Evolutionary conservation across 2,329 filamentous ascomycete species (phyloP).

Genomic region (Paraphaeosphaeria sporulosa): DNA sequence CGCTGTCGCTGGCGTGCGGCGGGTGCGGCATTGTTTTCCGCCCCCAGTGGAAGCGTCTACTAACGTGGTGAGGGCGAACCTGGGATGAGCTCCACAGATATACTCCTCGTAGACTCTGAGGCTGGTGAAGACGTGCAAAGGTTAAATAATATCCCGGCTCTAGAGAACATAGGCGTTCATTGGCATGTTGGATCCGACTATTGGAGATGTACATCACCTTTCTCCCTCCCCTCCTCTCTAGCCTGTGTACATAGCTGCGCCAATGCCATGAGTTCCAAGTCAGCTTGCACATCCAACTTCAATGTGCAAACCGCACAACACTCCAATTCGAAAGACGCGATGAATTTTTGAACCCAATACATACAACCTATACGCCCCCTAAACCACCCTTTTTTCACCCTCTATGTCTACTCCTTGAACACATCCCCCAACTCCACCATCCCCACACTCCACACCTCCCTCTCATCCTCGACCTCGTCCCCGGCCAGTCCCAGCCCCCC

Average conservation of each 20-base stretch:
- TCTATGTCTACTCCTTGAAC: conserved; percentile 26
- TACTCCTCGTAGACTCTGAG: too few species aligned
- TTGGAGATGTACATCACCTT: too few species aligned
- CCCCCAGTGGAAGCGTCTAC: conserved; percentile 39
- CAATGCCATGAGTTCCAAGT: too few species aligned
- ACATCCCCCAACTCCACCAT: conserved; percentile 80
- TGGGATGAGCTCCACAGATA: too few species aligned
- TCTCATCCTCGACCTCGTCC: conserved; percentile 93
- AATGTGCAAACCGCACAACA: too few species aligned
- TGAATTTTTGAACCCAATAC: background rate
- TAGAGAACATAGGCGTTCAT: too few species aligned
- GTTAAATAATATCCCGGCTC: too few species aligned
- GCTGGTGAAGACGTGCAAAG: too few species aligned
- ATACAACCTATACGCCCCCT: background rate
- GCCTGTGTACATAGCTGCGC: too few species aligned
- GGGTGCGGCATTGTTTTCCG: conserved; percentile 22
- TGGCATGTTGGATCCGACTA: too few species aligned
- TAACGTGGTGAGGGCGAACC: conserved; percentile 10
- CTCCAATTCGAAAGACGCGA: background rate
- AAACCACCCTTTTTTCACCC: background rate
- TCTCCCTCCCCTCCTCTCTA: too few species aligned
- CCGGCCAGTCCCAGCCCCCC: conserved; percentile 85
- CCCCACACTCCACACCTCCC: conserved; percentile 94
- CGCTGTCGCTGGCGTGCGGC: conserved; percentile 42
- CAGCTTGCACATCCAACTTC: too few species aligned